Evolutionary conservation across 2,329 filamentous ascomycete species (phyloP).

Genomic region (Nemania sp.): DNA sequence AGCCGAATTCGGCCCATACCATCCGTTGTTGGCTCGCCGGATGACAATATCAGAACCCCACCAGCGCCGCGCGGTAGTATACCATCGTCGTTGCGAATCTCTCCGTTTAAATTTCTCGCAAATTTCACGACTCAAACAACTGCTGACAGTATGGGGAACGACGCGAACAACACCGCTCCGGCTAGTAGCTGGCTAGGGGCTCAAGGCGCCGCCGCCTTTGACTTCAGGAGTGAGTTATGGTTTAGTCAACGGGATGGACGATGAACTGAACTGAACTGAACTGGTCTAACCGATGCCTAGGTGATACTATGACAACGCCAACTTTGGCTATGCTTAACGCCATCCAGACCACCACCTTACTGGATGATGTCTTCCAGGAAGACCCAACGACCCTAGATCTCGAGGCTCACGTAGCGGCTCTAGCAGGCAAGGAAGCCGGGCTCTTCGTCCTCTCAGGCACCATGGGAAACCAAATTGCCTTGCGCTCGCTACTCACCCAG

Average conservation of each 20-base stretch:
- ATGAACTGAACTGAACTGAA: neutral
- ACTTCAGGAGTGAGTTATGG: conserved; percentile 48
- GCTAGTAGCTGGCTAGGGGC: conserved; percentile 49
- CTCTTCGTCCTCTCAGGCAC: conserved; percentile 82
- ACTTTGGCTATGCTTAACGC: conserved; percentile 77
- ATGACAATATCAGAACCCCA: conserved; percentile 6
- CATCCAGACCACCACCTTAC: conserved; percentile 74
- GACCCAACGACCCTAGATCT: conserved; percentile 76
- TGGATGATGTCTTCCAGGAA: conserved; percentile 82
- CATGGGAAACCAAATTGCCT: conserved; percentile 83
- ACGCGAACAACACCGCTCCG: conserved; percentile 29
- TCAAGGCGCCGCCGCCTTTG: conserved; percentile 50
- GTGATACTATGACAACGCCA: conserved; percentile 77
- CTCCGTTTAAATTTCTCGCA: conserved; percentile 2
- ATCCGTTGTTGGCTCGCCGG: conserved; percentile 8
- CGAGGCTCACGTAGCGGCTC: conserved; percentile 72
- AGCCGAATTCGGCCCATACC: conserved; percentile 20
- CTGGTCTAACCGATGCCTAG: conserved; percentile 51
- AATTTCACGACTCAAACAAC: neutral
- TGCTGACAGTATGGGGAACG: conserved; percentile 12
- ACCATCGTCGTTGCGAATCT: conserved; percentile 3
- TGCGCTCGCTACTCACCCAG: conserved; percentile 75
- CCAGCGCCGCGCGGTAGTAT: neutral
- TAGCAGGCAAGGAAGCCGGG: conserved; percentile 74
- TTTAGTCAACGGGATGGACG: neutral